These are phyloP conservation scores for Cyclotella sp. DNA, from an alignment of 108 stramenopile genomes.

Conservation along the genomic window DNA sequence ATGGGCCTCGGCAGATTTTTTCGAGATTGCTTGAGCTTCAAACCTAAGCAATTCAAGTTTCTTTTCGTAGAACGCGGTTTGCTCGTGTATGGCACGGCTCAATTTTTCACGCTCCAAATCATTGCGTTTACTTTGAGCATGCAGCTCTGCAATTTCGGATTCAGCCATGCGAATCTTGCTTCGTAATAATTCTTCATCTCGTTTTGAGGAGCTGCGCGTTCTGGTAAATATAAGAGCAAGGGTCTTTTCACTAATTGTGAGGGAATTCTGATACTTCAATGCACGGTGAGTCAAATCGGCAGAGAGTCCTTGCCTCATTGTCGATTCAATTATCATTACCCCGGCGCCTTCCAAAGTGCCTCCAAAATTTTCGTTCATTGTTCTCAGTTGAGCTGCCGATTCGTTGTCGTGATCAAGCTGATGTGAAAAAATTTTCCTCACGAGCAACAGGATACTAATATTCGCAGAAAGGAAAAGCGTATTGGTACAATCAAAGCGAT, in stretches of 20 bases:
- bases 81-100: constrained; percentile 30
- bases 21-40: constrained; percentile 30
- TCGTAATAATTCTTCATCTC: constrained; percentile 16
- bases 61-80: constrained; percentile 34
- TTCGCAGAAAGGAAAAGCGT: constrained; percentile 16
- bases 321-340: constrained; percentile 23
- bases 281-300: constrained; percentile 50
- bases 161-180: constrained; percentile 22
- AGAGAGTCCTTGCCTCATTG: constrained; percentile 45
- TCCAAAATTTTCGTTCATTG: constrained; percentile 16
- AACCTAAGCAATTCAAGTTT: constrained; percentile 32
- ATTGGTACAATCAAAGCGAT: neutral
- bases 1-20: constrained; percentile 25
- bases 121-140: neutral
- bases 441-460: neutral
- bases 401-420: constrained; percentile 7
- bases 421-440: neutral
- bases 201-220: constrained; percentile 9
- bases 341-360: neutral
- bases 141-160: constrained; percentile 10
- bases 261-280: constrained; percentile 31
- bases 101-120: constrained; percentile 36
- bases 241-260: constrained; percentile 19
- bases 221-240: constrained; percentile 37
- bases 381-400: constrained; percentile 3